Evolutionary conservation across 2,329 filamentous ascomycete genomes (phyloP), one percentile per base, ranked within the genome.

Genomic region (Fusarium udum): DNA sequence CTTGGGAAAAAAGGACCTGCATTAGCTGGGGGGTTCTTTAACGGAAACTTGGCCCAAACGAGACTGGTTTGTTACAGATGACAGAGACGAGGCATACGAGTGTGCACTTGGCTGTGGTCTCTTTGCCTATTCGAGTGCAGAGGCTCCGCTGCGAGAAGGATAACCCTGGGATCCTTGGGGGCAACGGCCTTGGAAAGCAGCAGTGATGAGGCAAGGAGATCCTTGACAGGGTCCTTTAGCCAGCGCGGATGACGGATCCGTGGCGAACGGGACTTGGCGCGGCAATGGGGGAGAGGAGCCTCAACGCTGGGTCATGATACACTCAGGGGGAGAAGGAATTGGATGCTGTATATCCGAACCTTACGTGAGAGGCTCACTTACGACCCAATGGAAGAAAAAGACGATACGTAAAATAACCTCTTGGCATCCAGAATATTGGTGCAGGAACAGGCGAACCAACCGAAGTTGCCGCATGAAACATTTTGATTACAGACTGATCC

Each of bases 401-500:
- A 26, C 20, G 22, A 28, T 58, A 28, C 24, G 58, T 34, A 61
- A 42, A 56, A 24, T 56, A 56, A n/a, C 20, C 15, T 32, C 43
- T 56, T 45, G 51, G 49, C 37, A 64, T 13, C 32, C 32, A 40
- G 22, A 37, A 40, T 49, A 45, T 14, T 24, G 16, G 18, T 32
- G 42, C 24, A 45, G 45, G 15, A 32, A 26, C 36, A 61, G 65
- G 42, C 64, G 40, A 53, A 52, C 34, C 51, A 66, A 43, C 59
- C 59, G 37, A 61, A 52, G 61, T 11, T 53, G 22, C 24, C 28
- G 51, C 52, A 64, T 71, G 68, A 71, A 71, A 71, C 68, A 53
- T 37, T 55, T 58, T 49, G 40, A 48, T 66, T 40, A 55, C 37
- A 31, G 24, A 5, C 20, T 45, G 12, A 7, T 51, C 71, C 70